These are phyloP conservation scores for Litchi chinensis DNA, from an alignment of 345 rosid genomes.

Conservation along the genomic window DNA sequence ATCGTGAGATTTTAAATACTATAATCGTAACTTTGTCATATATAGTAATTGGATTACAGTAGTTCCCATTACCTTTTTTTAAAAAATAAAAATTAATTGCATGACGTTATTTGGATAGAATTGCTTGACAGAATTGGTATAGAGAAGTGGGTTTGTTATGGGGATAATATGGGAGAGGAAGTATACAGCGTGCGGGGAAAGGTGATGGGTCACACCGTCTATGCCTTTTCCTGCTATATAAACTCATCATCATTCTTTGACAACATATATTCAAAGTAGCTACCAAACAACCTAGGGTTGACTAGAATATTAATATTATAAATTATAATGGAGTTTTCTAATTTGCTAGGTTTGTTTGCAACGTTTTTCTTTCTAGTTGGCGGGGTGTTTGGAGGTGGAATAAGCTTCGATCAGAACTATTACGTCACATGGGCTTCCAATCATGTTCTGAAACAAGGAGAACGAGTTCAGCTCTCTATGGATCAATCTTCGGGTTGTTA, in stretches of 20 bases:
- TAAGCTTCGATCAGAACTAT: constrained; percentile 40
- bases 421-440: constrained; percentile 47
- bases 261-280: background rate
- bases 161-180: background rate
- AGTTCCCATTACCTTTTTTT: too few species aligned
- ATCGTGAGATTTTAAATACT: too few species aligned
- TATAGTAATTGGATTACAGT: too few species aligned
- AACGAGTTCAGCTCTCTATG: constrained; percentile 49
- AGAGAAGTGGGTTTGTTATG: background rate
- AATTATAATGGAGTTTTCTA: background rate
- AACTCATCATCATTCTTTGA: background rate
- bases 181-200: constrained; percentile 8
- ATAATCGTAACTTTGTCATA: too few species aligned
- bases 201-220: constrained; percentile 10
- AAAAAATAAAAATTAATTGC: too few species aligned
- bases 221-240: too few species aligned
- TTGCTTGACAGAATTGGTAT: background rate
- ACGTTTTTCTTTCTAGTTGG: background rate
- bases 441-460: constrained; percentile 39
- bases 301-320: too few species aligned
- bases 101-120: background rate
- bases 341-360: background rate
- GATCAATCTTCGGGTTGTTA: constrained; percentile 52
- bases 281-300: background rate
- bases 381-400: constrained; percentile 9